phyloP scores from a whole-genome alignment of 495 filamentous ascomycete genomes.

The Geopyxis carbonaria region DNA sequence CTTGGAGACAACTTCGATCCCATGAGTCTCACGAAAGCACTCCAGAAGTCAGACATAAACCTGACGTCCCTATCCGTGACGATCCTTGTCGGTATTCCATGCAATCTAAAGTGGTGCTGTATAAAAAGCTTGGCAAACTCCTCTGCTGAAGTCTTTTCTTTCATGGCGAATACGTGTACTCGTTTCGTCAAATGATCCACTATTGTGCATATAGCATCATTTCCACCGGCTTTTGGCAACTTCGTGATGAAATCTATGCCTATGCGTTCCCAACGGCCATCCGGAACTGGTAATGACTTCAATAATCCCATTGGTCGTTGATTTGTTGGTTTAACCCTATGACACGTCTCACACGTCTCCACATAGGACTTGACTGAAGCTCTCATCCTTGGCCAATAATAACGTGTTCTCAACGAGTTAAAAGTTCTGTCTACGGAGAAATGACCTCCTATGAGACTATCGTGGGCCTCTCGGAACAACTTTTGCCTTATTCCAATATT shows the following conservation, averaged over 20 bases:
- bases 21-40: neutral
- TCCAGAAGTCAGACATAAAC: slow-evolving; percentile 10
- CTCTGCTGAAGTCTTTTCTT: neutral
- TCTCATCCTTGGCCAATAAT: slow-evolving; percentile 4
- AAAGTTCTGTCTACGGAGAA: slow-evolving; percentile 1
- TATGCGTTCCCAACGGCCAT: slow-evolving; percentile 16
- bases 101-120: neutral
- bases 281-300: slow-evolving; percentile 8
- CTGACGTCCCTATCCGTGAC: slow-evolving; percentile 2
- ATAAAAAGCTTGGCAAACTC: slow-evolving; percentile 3
- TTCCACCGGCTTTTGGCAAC: slow-evolving; percentile 6
- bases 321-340: neutral
- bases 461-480: slow-evolving; percentile 4
- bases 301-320: slow-evolving; percentile 12
- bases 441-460: slow-evolving; percentile 1
- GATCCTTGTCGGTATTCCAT: slow-evolving; percentile 5
- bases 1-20: neutral
- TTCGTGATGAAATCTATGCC: slow-evolving; percentile 23
- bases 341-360: slow-evolving; percentile 6
- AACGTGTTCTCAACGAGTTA: neutral
- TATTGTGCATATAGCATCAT: slow-evolving; percentile 17
- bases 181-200: slow-evolving; percentile 19
- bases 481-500: no score
- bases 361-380: neutral
- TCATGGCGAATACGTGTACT: slow-evolving; percentile 9